Conservation (phyloP, 441 rosid genomes). For the Pelargonium cotyledonis region DNA sequence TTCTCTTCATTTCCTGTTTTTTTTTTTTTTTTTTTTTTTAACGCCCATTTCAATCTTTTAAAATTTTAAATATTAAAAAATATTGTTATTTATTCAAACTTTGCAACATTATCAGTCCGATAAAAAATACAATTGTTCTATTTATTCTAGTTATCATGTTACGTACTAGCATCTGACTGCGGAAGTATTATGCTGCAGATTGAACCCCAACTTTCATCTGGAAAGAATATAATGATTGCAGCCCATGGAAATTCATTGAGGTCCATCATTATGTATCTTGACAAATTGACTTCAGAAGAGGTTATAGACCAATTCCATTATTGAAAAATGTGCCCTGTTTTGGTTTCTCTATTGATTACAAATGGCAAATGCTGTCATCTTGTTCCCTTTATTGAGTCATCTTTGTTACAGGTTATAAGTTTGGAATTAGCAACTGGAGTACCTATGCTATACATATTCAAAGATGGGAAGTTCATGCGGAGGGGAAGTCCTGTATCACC, state of each 20-base stretch:
- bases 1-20: constrained; percentile 3
- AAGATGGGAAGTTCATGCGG: constrained; percentile 76
- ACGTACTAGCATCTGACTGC: constrained; percentile 14
- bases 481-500: constrained; percentile 92
- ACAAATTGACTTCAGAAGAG: constrained; percentile 89
- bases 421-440: constrained; percentile 87
- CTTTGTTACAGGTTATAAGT: constrained; percentile 53
- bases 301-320: constrained; percentile 26
- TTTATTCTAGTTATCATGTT: not conserved
- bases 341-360: not conserved
- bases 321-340: constrained; percentile 1
- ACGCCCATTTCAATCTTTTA: not conserved
- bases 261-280: constrained; percentile 97
- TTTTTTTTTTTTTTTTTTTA: constrained; percentile 4
- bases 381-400: not conserved
- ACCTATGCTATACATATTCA: constrained; percentile 89
- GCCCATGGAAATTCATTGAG: constrained; percentile 95
- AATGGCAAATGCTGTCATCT: not conserved
- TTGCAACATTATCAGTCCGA: not conserved
- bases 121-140: not conserved
- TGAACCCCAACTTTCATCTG: constrained; percentile 72
- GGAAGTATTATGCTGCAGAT: constrained; percentile 45
- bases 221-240: constrained; percentile 82
- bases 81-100: not conserved
- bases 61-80: not conserved